These are phyloP conservation scores for Noccaea caerulescens DNA, from an alignment of 345 rosid genomes.

Conservation along the genomic window DNA sequence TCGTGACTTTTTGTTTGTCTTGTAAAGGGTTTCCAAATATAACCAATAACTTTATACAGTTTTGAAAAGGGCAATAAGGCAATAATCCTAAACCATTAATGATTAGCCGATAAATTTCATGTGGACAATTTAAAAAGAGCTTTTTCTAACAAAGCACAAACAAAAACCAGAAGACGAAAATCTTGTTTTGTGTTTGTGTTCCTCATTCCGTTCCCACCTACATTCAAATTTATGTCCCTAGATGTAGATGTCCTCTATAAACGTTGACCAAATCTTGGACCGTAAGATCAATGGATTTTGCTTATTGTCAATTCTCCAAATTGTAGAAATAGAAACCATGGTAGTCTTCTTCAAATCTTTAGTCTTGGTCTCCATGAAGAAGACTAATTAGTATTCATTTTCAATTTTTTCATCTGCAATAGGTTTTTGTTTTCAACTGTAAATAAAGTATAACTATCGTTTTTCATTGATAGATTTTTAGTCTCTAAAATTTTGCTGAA, in stretches of 20 bases:
- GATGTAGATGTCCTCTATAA: not conserved
- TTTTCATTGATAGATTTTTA: too few species aligned
- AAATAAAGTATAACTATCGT: too few species aligned
- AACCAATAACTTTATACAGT: not conserved
- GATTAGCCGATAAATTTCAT: not conserved
- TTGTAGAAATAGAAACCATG: too few species aligned
- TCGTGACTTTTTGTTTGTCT: not conserved
- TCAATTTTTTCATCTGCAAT: too few species aligned
- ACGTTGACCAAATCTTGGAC: not conserved
- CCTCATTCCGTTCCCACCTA: not conserved
- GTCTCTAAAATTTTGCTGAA: too few species aligned
- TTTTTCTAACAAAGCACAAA: not conserved
- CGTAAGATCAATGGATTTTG: too few species aligned
- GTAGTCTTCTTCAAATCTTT: too few species aligned
- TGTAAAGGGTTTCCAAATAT: constrained; percentile 9
- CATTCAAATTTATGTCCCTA: not conserved
- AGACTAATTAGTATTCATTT: too few species aligned
- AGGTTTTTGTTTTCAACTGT: too few species aligned
- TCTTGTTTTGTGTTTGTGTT: not conserved
- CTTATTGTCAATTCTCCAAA: too few species aligned
- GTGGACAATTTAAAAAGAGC: not conserved
- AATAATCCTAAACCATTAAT: not conserved
- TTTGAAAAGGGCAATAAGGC: not conserved
- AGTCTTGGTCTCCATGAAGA: too few species aligned
- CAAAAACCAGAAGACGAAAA: not conserved